phyloP scores from a whole-genome alignment of 169 alveolate genomes.

The Babesia sp. region DNA sequence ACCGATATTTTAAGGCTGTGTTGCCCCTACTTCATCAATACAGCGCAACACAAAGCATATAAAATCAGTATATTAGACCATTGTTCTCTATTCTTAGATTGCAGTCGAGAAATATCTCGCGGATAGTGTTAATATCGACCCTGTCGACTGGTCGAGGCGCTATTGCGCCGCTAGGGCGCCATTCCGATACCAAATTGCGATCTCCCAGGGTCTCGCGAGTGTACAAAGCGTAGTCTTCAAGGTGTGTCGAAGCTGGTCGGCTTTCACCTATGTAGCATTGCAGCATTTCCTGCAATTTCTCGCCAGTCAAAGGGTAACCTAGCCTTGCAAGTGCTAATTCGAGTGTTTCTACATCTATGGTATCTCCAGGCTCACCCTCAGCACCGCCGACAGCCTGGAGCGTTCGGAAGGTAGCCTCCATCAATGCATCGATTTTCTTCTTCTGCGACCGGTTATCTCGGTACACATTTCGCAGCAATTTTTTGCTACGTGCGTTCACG shows the following conservation, averaged over 20 bases:
- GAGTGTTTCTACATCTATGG: constrained; percentile 5
- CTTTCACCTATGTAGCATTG: background rate
- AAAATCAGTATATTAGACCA: constrained; percentile 25
- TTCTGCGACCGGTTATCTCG: background rate
- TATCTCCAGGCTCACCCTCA: background rate
- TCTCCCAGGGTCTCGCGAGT: constrained; percentile 8
- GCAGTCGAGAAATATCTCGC: constrained; percentile 44
- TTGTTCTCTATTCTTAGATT: constrained; percentile 32
- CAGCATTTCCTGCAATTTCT: constrained; percentile 23
- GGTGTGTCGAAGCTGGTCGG: background rate
- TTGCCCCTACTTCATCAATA: background rate
- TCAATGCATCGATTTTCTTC: background rate
- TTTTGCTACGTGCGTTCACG: constrained; percentile 14
- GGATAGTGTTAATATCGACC: background rate
- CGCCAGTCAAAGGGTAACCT: constrained; percentile 20
- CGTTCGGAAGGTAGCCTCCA: constrained; percentile 25
- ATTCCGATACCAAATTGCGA: constrained; percentile 21
- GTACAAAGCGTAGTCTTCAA: constrained; percentile 12
- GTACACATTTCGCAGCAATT: constrained; percentile 23
- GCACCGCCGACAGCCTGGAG: constrained; percentile 24
- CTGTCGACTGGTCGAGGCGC: background rate
- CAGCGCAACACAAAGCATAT: background rate
- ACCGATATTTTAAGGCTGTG: too few relatives aligned
- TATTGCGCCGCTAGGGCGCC: constrained; percentile 21
- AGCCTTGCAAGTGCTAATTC: constrained; percentile 17